Conservation (phyloP, 2,329 filamentous ascomycete genomes). For the Monosporascus sp. region DNA sequence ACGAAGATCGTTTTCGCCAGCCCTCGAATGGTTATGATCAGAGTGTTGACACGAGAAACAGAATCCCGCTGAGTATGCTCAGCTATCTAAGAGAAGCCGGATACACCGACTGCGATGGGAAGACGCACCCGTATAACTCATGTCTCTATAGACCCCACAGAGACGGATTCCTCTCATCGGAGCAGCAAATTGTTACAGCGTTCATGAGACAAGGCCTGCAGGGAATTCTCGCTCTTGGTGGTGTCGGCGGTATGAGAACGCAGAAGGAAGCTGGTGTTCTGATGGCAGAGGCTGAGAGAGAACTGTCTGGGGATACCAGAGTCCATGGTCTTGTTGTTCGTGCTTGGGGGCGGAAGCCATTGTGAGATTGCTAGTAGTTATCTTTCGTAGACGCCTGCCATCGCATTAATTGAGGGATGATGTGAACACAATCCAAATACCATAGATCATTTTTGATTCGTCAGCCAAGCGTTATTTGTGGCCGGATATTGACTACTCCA, state of each 20-base stretch:
- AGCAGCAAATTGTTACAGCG: background rate
- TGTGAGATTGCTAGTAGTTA: background rate
- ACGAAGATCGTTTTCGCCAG: too few relatives aligned
- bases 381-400: too few relatives aligned
- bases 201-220: conserved; percentile 6
- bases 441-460: too few relatives aligned
- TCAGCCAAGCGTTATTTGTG: too few relatives aligned
- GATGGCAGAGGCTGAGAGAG: conserved; percentile 1
- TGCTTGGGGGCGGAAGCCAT: conserved; percentile 12
- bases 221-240: conserved; percentile 10
- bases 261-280: conserved; percentile 9
- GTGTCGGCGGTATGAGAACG: conserved; percentile 10
- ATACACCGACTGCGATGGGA: conserved; percentile 8
- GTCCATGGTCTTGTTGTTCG: conserved; percentile 6
- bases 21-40: too few relatives aligned
- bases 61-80: conserved; percentile 9
- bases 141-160: conserved; percentile 3
- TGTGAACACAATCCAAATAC: too few relatives aligned
- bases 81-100: conserved; percentile 9
- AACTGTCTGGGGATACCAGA: conserved; percentile 4
- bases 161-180: conserved; percentile 3
- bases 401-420: too few relatives aligned
- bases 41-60: background rate
- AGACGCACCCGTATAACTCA: conserved; percentile 5
- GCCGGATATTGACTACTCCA: too few relatives aligned